Percentiles rank a stretch among this genome's conserved stretches.
Evolutionary conservation across 345 rosid genomes (phyloP).

Genomic region (Acer saccharum): DNA sequence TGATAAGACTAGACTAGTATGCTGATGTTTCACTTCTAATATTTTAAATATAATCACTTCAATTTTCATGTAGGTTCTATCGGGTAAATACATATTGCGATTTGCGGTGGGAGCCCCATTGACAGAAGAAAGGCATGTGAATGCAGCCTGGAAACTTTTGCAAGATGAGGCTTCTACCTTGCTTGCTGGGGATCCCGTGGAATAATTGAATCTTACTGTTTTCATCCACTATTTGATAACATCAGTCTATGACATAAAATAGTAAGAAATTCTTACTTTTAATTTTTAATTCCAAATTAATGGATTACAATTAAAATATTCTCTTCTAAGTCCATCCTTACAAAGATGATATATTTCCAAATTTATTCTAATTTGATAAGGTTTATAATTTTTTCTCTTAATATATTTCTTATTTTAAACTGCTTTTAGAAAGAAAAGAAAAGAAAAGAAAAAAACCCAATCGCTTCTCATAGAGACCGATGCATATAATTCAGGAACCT

Average conservation of each 20-base stretch:
- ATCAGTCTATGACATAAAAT: neutral
- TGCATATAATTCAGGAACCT: too few relatives aligned
- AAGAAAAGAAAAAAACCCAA: too few relatives aligned
- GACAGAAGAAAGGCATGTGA: conserved; percentile 84
- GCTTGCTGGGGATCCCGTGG: conserved; percentile 39
- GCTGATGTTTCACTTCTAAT: neutral
- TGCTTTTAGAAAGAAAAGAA: too few relatives aligned
- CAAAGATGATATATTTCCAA: too few relatives aligned
- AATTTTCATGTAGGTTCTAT: conserved; percentile 51
- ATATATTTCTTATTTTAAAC: too few relatives aligned
- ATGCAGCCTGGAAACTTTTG: conserved; percentile 73
- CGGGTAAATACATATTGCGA: conserved; percentile 60
- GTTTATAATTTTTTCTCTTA: too few relatives aligned
- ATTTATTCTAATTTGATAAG: too few relatives aligned
- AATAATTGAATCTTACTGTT: neutral
- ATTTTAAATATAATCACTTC: neutral
- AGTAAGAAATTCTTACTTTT: too few relatives aligned
- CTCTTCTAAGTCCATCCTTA: too few relatives aligned
- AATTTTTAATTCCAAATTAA: too few relatives aligned
- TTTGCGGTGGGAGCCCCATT: conserved; percentile 88
- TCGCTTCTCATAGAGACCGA: too few relatives aligned
- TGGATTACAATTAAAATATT: too few relatives aligned
- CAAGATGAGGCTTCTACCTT: conserved; percentile 64
- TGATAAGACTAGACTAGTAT: neutral
- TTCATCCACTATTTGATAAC: neutral